A percentile compares a stretch with the other conserved stretches of the same genome.
These are phyloP conservation scores for Penicillium sp. DNA, from an alignment of 2,329 filamentous ascomycete species.

Conservation along the genomic window DNA sequence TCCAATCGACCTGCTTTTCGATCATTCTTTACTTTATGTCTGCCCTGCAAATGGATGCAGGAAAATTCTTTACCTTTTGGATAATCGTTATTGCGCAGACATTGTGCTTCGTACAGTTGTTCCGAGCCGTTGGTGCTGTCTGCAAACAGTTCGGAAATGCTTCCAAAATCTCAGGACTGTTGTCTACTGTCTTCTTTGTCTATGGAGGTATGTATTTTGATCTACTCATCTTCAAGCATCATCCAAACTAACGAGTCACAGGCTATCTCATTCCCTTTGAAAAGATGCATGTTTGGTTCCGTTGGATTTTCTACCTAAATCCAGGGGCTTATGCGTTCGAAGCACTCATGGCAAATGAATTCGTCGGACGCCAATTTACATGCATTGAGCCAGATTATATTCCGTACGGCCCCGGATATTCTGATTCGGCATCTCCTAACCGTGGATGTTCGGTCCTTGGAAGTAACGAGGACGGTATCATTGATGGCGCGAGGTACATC, in stretches of 20 bases:
- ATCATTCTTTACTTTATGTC: conserved; percentile 62
- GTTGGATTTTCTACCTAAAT: conserved; percentile 62
- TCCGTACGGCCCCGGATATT: conserved; percentile 47
- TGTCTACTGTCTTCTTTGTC: conserved; percentile 50
- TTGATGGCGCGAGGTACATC: conserved; percentile 57
- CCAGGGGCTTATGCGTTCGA: conserved; percentile 68
- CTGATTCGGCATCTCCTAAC: conserved; percentile 19
- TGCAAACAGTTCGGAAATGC: conserved; percentile 49
- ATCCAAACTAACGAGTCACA: not conserved
- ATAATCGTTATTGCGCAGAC: conserved; percentile 54
- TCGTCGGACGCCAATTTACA: conserved; percentile 54
- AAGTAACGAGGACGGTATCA: conserved; percentile 29
- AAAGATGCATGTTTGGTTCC: conserved; percentile 62
- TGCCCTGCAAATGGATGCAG: conserved; percentile 52
- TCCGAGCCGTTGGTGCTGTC: conserved; percentile 48
- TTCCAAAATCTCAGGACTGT: conserved; percentile 46
- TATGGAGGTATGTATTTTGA: conserved; percentile 43
- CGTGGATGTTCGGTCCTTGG: conserved; percentile 35
- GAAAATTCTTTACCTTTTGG: conserved; percentile 60
- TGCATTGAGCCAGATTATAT: conserved; percentile 53
- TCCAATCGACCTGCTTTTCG: conserved; percentile 58
- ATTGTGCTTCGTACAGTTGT: conserved; percentile 52
- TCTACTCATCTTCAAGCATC: rapidly evolving
- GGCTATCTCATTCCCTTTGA: conserved; percentile 62
- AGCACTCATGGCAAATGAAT: conserved; percentile 67